phyloP scores from a whole-genome alignment of 176 grass and related monocot species.

The Ananas comosus region DNA sequence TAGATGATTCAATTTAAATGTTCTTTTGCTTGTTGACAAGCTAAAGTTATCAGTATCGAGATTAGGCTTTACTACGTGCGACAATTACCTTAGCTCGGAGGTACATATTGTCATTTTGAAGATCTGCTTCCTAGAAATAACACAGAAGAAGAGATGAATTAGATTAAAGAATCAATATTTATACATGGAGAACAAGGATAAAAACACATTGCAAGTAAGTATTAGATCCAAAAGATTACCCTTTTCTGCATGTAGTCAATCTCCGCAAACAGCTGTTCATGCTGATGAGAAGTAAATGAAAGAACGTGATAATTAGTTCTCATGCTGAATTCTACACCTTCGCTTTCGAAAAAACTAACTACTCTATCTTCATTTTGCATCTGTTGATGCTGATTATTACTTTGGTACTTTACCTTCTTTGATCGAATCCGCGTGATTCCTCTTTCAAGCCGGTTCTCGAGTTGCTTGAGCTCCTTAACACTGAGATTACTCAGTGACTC shows the following conservation, averaged over 20 bases:
- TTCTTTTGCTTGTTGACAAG: not conserved
- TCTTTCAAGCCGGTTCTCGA: slow-evolving; percentile 67
- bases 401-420: slow-evolving; percentile 35
- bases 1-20: not conserved
- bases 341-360: no score
- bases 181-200: not conserved
- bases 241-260: slow-evolving; percentile 61
- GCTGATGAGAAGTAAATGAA: slow-evolving; percentile 26
- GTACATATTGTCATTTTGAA: slow-evolving; percentile 56
- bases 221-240: slow-evolving; percentile 23
- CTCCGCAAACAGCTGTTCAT: slow-evolving; percentile 53
- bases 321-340: no score
- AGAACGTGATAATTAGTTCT: not conserved
- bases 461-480: slow-evolving; percentile 68
- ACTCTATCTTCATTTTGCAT: no score
- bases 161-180: not conserved
- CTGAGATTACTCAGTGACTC: slow-evolving; percentile 41
- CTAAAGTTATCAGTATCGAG: no score
- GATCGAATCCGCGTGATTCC: slow-evolving; percentile 63
- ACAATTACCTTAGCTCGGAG: slow-evolving; percentile 49
- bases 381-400: no score
- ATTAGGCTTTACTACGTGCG: not conserved
- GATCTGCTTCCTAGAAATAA: slow-evolving; percentile 47
- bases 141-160: slow-evolving; percentile 1
- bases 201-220: not conserved